Base-by-base conservation (phyloP, 495 filamentous ascomycete genomes). In the Aspergillus avenaceus region DNA sequence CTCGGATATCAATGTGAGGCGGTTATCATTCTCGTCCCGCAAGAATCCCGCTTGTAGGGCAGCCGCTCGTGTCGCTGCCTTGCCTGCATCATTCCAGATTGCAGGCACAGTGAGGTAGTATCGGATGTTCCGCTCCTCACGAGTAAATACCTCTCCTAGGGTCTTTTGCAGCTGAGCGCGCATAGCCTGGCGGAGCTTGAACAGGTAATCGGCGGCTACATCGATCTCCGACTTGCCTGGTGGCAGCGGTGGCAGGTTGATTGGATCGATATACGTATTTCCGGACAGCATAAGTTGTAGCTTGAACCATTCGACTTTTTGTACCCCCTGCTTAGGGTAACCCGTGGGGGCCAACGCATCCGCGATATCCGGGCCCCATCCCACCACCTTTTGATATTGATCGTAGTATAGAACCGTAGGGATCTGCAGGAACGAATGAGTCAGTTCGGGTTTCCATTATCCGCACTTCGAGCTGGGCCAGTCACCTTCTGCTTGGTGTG, bases 291-390 rank as follows among this genome's bases (percentile, higher is more conserved):
- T 90, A 48, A 90, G 77, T 64, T 90, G 86, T 14, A 88, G 76
- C 68, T 90, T 90, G 72, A 90, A 90, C 86, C 86, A 90, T 67
- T 90, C 86, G 11, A 90, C 86, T 65, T 90, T 90, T 63, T 88
- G 86, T 47, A 90, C 86, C 29, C 85, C 85, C 46, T 82, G 84
- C 61, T 88, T 90, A 11, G 86, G 86, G 64, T 88, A 90, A 43
- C 86, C 86, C 32, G 86, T 89, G 22, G 86, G 86, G 45, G 86
- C 86, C 47, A 90, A 73, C 22, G 86, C 86, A 60, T 90, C 86
- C 24, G 86, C 84, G 52, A 90, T 90, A 66, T 90, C 86, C 6
- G 86, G 86, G 36, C 86, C 86, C 86, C 86, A 90, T 18, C 86
- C 86, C 8, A 90, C 86, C 26, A 90, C 86, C 58, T 90, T 86